Conservation (phyloP, 768 basidiomycete species). For the Tulasnella sp. region DNA sequence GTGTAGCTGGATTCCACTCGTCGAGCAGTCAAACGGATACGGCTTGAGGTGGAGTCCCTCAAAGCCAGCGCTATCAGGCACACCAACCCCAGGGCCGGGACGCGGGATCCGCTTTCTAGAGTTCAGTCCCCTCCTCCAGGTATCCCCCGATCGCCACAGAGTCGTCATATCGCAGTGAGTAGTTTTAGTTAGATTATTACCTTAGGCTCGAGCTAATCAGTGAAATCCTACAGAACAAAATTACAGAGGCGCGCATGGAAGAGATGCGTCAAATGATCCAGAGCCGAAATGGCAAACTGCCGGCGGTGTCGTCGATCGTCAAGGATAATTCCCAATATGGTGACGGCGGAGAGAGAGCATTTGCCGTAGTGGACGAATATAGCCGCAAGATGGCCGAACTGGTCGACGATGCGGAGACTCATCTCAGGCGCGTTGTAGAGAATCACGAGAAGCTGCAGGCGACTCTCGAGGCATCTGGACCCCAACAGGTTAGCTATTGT, state of each 20-base stretch:
- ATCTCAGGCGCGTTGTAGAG: slow-evolving; percentile 42
- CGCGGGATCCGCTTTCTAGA: slow-evolving; percentile 5
- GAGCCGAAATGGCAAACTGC: slow-evolving; percentile 2
- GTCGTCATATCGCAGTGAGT: slow-evolving; percentile 27
- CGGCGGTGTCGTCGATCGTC: background rate
- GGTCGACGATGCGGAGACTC: slow-evolving; percentile 50
- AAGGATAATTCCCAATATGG: slow-evolving; percentile 35
- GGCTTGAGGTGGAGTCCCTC: slow-evolving; percentile 40
- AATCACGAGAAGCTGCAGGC: background rate
- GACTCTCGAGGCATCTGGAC: background rate
- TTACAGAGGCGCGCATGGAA: slow-evolving; percentile 67
- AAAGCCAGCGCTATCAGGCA: slow-evolving; percentile 8
- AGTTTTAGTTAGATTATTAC: background rate
- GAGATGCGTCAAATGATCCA: slow-evolving; percentile 72
- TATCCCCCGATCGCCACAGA: slow-evolving; percentile 28
- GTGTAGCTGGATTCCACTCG: slow-evolving; percentile 59
- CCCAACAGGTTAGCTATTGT: background rate
- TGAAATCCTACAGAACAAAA: slow-evolving; percentile 43
- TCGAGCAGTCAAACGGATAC: slow-evolving; percentile 64
- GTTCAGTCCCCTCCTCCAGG: slow-evolving; percentile 10
- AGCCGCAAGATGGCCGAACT: slow-evolving; percentile 43
- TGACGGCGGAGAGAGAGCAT: background rate
- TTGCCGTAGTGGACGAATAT: slow-evolving; percentile 27
- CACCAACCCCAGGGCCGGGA: background rate
- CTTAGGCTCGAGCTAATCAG: slow-evolving; percentile 27